Base-by-base conservation (phyloP, 1,139 yeast species). In the Pneumocystis oryctolagi region DNA sequence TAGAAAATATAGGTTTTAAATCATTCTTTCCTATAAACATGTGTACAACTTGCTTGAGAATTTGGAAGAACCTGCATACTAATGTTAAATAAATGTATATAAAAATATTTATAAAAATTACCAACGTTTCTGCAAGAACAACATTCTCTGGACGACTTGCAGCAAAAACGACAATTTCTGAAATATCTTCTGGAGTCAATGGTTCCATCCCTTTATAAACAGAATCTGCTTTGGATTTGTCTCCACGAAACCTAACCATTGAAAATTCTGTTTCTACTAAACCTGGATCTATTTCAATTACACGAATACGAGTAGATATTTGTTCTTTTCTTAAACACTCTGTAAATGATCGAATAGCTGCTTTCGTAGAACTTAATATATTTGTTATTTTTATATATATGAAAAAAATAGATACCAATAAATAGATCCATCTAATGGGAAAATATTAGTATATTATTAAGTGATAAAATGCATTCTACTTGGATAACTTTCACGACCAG, bases 191-290 rank as follows among this genome's bases (percentile, higher is more conserved):
- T 1, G 94, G 89, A 47, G 76, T 76, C 67, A 89, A 77, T 25
- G 96, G 95, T 63, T 82, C 84, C 47, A 85, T 80, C 58, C 89
- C 89, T 57, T 78, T 78, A 71, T 88, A 89, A 31, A 86, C 89
- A 20, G 80, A 81, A 68, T 84, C 84, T 9, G 95, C 95, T 71
- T 80, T 80, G 5, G 75, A 76, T 61, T 76, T 71, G 72, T 88
- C 94, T 65, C 95, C 95, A 67, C 83, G 79, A 77, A 82, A 85
- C 31, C 66, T 39, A 28, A 63, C 61, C 65, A 70, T 57, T 6
- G 92, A 84, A 72, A 89, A 89, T 70, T 89, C 96, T 18, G 96
- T 89, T 74, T 87, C 89, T 31, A 88, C 95, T 60, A 85, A 84
- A 70, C 96, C 96, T 12, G 96, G 96, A 66, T 87, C 90, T 62